Conservation (phyloP, 73 alveolate genomes). For the Paramecium pentaurelia region DNA sequence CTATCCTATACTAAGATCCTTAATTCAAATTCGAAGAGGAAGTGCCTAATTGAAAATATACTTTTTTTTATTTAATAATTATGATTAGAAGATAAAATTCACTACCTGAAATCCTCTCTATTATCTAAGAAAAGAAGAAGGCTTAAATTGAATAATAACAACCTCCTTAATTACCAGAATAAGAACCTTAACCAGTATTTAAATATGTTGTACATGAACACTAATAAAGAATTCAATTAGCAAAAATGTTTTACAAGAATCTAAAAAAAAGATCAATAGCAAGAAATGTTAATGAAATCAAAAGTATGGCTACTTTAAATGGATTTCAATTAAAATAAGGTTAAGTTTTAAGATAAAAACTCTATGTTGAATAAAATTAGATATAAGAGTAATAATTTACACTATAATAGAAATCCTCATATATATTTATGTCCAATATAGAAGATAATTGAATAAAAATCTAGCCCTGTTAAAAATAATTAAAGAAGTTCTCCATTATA, state of each 20-base stretch:
- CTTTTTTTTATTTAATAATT: neutral
- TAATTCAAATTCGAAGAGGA: neutral
- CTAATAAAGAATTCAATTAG: neutral
- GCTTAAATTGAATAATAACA: neutral
- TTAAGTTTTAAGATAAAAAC: neutral
- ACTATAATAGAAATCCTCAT: neutral
- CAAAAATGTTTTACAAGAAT: neutral
- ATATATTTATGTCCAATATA: neutral
- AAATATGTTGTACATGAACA: conserved; percentile 8
- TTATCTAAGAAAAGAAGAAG: neutral
- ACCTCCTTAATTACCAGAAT: neutral
- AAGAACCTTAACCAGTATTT: neutral
- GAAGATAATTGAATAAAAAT: neutral
- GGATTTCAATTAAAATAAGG: neutral
- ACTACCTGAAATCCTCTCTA: neutral
- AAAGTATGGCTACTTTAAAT: neutral
- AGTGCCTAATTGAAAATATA: neutral
- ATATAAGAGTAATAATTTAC: neutral
- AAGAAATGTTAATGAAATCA: neutral
- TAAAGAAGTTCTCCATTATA: neutral
- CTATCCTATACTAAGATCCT: neutral
- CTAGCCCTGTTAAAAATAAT: neutral
- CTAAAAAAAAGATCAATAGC: neutral
- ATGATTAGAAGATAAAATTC: neutral
- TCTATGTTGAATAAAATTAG: neutral